Percentiles rank a stretch among this genome's conserved stretches.
phyloP scores from a whole-genome alignment of 164 flowering plant species.

The Tetrastigma voinierianum region DNA sequence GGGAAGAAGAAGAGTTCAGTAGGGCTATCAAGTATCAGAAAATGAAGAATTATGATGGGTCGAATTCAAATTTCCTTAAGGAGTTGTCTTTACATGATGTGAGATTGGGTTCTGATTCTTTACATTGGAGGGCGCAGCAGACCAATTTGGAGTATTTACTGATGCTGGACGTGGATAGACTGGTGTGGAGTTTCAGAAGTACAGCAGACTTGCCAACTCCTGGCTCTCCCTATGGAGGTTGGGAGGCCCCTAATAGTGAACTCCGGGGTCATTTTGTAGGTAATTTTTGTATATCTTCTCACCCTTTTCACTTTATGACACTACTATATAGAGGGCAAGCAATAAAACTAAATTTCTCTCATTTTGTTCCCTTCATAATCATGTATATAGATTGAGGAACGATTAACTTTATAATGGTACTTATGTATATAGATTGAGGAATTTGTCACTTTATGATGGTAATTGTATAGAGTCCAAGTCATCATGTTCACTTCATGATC shows the following conservation, averaged over 20 bases:
- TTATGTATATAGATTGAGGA: background rate
- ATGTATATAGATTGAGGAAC: background rate
- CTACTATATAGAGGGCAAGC: too few relatives aligned
- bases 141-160: slow-evolving; percentile 90
- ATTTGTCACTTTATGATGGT: background rate
- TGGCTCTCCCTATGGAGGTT: slow-evolving; percentile 71
- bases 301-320: background rate
- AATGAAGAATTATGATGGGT: slow-evolving; percentile 38
- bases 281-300: slow-evolving; percentile 23
- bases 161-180: slow-evolving; percentile 72
- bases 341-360: too few relatives aligned
- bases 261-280: slow-evolving; percentile 98
- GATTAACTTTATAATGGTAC: background rate
- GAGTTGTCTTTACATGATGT: slow-evolving; percentile 80
- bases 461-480: too few relatives aligned
- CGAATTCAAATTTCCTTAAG: slow-evolving; percentile 37
- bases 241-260: slow-evolving; percentile 68
- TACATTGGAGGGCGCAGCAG: slow-evolving; percentile 70
- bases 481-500: background rate
- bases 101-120: slow-evolving; percentile 51
- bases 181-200: slow-evolving; percentile 89
- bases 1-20: slow-evolving; percentile 40
- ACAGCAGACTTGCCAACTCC: slow-evolving; percentile 69
- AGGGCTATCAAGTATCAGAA: slow-evolving; percentile 64
- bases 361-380: background rate